Base-by-base conservation (phyloP, 1,139 yeast species). In the Debaryomycetaceae sp. region DNA sequence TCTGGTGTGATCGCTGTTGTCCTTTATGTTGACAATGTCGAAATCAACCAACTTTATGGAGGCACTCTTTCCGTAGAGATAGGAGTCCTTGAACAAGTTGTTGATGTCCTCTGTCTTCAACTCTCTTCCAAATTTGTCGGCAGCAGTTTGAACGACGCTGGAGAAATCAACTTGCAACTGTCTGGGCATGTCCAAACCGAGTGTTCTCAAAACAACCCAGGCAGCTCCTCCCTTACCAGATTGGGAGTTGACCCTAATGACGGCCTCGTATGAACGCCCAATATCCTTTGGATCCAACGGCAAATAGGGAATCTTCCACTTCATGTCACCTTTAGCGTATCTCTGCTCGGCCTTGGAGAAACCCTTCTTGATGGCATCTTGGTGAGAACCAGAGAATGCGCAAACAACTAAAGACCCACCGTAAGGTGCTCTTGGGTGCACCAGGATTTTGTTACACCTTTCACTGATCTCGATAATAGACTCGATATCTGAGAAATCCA, bases 141-240 rank as follows among this genome's bases (percentile, higher is more conserved):
- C 79, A 48, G 56, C 59, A 33, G 47, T 38, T 57, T 74, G 79
- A 20, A 74, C 77, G 39, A 72, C 59, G 35, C 57, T 52, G 7
- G 76, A 69, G 55, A 72, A 74, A 36, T 63, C 63, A 37, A 74
- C 72, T 62, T 74, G 79, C 53, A 74, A 64, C 36, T 64, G 62
- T 59, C 78, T 66, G 44, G 79, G 79, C 55, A 74, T 66, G 57
- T 74, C 78, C 54, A 74, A 68, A 46, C 75, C 78, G 50, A 74
- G 63, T 13, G 73, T 65, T 53, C 78, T 60, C 55, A 74, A 69
- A 46, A 74, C 68, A 41, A 74, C 74, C 79, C 79, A 74, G 6
- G 79, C 78, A 36, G 77, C 68, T 45, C 79, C 79, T 49, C 79
- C 79, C 58, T 74, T 74, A 48, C 79, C 79, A 24, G 76, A 70